Percentiles rank a stretch among this genome's conserved stretches.
These are phyloP conservation scores for Dendrobium chrysotoxum DNA, from an alignment of 106 monocot species.

Conservation along the genomic window DNA sequence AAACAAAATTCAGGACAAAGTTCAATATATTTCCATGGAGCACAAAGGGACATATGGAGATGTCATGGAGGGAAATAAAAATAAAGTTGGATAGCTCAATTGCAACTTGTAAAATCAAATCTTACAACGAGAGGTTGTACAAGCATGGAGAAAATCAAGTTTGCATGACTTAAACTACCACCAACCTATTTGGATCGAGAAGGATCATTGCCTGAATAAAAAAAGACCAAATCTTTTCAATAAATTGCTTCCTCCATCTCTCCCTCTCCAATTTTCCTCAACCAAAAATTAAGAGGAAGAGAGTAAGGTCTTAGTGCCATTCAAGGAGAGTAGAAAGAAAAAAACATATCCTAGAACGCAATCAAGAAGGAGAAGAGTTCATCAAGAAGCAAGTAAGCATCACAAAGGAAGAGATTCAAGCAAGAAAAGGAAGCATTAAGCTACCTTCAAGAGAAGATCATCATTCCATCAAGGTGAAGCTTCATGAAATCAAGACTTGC, in stretches of 20 bases:
- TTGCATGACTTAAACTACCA: neutral
- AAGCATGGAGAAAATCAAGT: neutral
- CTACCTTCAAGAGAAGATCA: neutral
- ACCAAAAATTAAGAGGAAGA: too few relatives aligned
- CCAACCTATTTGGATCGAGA: neutral
- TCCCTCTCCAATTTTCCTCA: neutral
- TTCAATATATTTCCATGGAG: neutral
- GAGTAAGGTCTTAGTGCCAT: neutral
- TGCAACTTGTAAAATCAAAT: neutral
- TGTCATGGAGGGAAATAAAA: too few relatives aligned
- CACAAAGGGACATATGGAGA: neutral
- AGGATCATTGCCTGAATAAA: neutral
- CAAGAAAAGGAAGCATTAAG: neutral
- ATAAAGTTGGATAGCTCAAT: neutral
- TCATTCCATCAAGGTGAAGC: neutral
- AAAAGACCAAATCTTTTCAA: neutral
- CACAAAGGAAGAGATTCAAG: neutral
- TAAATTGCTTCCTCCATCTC: neutral
- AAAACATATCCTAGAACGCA: neutral
- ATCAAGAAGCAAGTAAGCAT: neutral
- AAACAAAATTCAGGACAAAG: neutral
- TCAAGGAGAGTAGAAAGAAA: neutral
- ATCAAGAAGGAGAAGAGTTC: neutral
- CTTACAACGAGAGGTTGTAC: neutral
- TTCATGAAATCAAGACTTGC: neutral